Base-by-base conservation (phyloP, 257 asterid genomes). In the Capsicum pubescens region DNA sequence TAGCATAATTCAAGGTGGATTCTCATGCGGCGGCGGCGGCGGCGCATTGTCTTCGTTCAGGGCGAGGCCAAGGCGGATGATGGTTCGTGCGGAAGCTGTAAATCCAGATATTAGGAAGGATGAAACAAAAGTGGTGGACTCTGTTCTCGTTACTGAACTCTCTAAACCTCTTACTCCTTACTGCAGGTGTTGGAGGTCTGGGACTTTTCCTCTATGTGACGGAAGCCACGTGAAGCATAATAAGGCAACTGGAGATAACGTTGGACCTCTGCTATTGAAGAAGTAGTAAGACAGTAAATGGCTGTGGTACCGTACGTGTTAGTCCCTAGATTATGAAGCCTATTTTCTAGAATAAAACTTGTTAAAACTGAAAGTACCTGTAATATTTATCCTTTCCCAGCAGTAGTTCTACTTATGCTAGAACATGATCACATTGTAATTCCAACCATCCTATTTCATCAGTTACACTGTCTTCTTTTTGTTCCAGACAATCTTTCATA, bases 161-260 rank as follows among this genome's bases (percentile, higher is more conserved):
- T 84, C 93, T 69, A 95, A 95, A 88, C 94, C 98, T 26, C 89
- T 93, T 87, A 94, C 98, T 81, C 88, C 99, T 26, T 95, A 95
- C 82, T 95, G 99, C 99, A 95, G 98, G 91, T 95, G 99, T 80
- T 95, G 99, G 99, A 91, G 98, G 88, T 95, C 99, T 0, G 95
- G 93, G 88, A 92, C 97, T 2, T 95, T 95, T 81, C 99, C 98
- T 6, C 84, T 95, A n/a, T 95, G 99, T 66, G 98, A 95, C 63
- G 99, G 98, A 85, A 80, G 87, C 71, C 99, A 95, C 54, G 86
- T 92, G 90, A 95, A 95, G 89, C 99, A 95, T 92, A 95, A 95
- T 83, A 95, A 95, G 90, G 98, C 93, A 7, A 91, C 90, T 0
- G 98, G 97, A n/a, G 99, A 95, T 83, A 95, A 94, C 6, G 98